Evolutionary conservation across 495 filamentous ascomycete genomes (phyloP).

Genomic region (Paragyromitra xinjiangensis): DNA sequence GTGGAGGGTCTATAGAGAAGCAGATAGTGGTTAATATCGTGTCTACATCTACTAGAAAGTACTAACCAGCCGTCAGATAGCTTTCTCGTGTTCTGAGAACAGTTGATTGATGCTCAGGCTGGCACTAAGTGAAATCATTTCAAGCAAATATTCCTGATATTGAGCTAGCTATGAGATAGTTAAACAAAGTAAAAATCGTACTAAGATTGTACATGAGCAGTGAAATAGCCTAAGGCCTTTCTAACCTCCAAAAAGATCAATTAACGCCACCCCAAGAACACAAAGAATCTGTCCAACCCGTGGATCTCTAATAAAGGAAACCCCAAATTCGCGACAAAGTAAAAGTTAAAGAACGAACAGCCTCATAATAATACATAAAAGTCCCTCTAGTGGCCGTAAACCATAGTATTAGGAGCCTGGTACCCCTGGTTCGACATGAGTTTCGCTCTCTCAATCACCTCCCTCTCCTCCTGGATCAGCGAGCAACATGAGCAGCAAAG

Average conservation of each 20-base stretch:
- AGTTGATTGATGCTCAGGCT: too few relatives aligned
- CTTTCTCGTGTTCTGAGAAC: too few relatives aligned
- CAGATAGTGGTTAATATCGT: too few relatives aligned
- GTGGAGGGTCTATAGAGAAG: too few relatives aligned
- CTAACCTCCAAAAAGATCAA: background rate
- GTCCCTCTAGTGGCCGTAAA: slow-evolving; percentile 8
- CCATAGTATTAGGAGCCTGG: slow-evolving; percentile 34
- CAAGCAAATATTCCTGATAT: too few relatives aligned
- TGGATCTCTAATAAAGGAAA: background rate
- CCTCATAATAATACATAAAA: background rate
- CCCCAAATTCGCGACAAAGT: background rate
- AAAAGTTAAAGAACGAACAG: background rate
- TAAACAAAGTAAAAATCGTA: too few relatives aligned
- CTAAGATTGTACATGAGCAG: too few relatives aligned
- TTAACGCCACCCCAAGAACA: background rate
- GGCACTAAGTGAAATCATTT: too few relatives aligned
- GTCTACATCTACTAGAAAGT: too few relatives aligned
- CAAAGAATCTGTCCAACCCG: background rate
- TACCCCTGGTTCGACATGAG: slow-evolving; percentile 20
- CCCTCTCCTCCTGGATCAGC: slow-evolving; percentile 49
- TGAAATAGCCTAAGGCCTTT: too few relatives aligned
- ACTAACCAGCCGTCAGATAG: too few relatives aligned
- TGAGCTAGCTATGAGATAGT: too few relatives aligned
- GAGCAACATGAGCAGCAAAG: slow-evolving; percentile 62
- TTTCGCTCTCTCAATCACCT: slow-evolving; percentile 39